These are phyloP conservation scores for Metschnikowia bowlesiae DNA, from an alignment of 805 yeast species.

Conservation along the genomic window DNA sequence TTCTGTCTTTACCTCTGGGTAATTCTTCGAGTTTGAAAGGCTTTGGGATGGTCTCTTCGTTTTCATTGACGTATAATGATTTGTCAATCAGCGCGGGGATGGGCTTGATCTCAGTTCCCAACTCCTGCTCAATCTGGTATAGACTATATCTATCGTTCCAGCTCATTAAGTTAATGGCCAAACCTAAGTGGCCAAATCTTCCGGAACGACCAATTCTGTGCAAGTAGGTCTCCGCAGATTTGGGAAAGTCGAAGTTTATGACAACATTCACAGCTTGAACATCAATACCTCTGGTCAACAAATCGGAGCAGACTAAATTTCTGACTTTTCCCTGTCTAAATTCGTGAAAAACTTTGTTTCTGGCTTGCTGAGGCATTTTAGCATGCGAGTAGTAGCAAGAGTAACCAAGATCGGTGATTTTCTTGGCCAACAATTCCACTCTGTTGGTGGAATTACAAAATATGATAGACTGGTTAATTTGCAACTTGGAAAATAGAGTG, in stretches of 20 bases:
- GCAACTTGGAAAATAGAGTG: constrained; percentile 88
- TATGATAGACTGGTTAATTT: constrained; percentile 93
- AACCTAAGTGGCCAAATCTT: constrained; percentile 96
- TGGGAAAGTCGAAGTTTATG: constrained; percentile 97
- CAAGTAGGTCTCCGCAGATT: constrained; percentile 93
- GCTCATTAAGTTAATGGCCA: constrained; percentile 92
- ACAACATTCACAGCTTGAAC: constrained; percentile 98
- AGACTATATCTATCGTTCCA: constrained; percentile 95
- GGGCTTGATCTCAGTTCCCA: constrained; percentile 95
- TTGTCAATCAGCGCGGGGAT: constrained; percentile 93
- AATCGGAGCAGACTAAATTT: constrained; percentile 93
- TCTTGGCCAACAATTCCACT: constrained; percentile 91
- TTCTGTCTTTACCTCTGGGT: constrained; percentile 41
- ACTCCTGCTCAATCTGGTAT: constrained; percentile 93
- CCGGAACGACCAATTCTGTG: constrained; percentile 99
- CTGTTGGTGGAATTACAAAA: constrained; percentile 96
- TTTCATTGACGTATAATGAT: constrained; percentile 80
- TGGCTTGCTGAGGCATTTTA: constrained; percentile 92
- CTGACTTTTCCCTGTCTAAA: constrained; percentile 98
- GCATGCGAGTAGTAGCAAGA: constrained; percentile 98
- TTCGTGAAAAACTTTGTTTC: constrained; percentile 98
- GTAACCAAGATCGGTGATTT: constrained; percentile 92
- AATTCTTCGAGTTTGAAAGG: constrained; percentile 76
- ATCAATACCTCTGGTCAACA: constrained; percentile 98
- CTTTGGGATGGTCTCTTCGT: constrained; percentile 71